These are phyloP conservation scores for Clarireedia monteithiana DNA, from an alignment of 2,329 filamentous ascomycete genomes.

Conservation along the genomic window DNA sequence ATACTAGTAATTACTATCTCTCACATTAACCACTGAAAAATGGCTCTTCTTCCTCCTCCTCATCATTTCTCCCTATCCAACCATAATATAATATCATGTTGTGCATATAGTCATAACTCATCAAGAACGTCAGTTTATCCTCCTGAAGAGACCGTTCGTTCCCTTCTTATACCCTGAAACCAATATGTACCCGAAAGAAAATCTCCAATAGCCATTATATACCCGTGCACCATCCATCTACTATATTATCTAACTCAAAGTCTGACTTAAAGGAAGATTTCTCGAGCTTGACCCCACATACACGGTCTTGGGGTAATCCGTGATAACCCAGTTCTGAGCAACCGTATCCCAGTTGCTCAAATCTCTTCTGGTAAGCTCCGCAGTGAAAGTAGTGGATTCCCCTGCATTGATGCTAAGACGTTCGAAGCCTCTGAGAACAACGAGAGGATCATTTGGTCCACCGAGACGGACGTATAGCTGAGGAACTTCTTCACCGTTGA, in stretches of 20 bases:
- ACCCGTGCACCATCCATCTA: not conserved
- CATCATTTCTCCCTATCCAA: too few species aligned
- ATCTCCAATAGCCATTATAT: not conserved
- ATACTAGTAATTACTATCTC: too few species aligned
- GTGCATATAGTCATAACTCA: too few species aligned
- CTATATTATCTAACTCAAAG: conserved; percentile 12
- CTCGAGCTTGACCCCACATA: conserved; percentile 28
- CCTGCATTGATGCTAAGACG: conserved; percentile 65
- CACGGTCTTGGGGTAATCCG: conserved; percentile 25
- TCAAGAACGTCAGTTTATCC: too few species aligned
- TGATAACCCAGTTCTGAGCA: conserved; percentile 72
- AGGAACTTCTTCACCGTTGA: conserved; percentile 48
- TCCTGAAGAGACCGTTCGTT: too few species aligned
- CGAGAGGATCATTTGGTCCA: conserved; percentile 60
- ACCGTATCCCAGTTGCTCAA: conserved; percentile 78
- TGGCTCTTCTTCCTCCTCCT: too few species aligned
- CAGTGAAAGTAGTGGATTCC: conserved; percentile 56
- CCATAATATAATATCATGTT: too few species aligned
- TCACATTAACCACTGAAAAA: too few species aligned
- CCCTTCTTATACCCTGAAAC: too few species aligned
- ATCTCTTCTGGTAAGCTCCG: conserved; percentile 68
- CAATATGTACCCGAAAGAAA: too few species aligned
- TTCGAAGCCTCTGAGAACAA: conserved; percentile 73
- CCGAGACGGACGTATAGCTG: conserved; percentile 73
- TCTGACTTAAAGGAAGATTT: conserved; percentile 23